Base-by-base conservation (phyloP, 805 yeast species). In the Wickerhamiella occidentalis region DNA sequence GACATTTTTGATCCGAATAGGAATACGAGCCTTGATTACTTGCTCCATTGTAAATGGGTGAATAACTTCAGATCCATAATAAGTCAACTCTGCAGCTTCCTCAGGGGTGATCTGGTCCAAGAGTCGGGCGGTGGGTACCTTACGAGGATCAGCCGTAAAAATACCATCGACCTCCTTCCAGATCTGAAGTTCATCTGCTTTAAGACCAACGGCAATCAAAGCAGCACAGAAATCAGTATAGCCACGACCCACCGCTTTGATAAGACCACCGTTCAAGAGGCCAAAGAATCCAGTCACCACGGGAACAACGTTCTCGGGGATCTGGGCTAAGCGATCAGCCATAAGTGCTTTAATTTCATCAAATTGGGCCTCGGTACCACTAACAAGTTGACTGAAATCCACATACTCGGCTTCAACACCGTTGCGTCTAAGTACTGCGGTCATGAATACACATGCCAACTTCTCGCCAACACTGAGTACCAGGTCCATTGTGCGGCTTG, bases 161-260 rank as follows among this genome's bases (percentile, higher is more conserved):
- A 92, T 92, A 59, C 98, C 98, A 64, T 92, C 98, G 47, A 92
- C 98, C 70, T 92, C 98, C 61, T 92, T 92, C 98, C 98, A 92
- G 45, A 92, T 85, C 69, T 92, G 98, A 54, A 92, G 73, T 67
- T 92, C 98, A 41, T 86, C 94, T 4, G 97, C 96, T 54, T 74
- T 77, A 45, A 82, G 67, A 1, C 96, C 98, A 25, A 92, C 97
- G 0, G 98, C 96, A 36, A 87, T 76, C 61, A 92, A 73, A 1
- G 97, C 98, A 17, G 98, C 98, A 72, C 98, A 92, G 58, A 92
- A 71, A 65, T 92, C 98, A 8, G 98, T 92, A 67, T 92, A 92
- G 35, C 98, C 98, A 62, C 98, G 79, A 41, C 98, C 98, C 50
- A 92, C 95, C 47, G 94, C 85, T 59, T 82, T 82, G 56, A 92